Evolutionary conservation across 2,329 filamentous ascomycete genomes (phyloP).

Genomic region (Tolypocladium tropicale): DNA sequence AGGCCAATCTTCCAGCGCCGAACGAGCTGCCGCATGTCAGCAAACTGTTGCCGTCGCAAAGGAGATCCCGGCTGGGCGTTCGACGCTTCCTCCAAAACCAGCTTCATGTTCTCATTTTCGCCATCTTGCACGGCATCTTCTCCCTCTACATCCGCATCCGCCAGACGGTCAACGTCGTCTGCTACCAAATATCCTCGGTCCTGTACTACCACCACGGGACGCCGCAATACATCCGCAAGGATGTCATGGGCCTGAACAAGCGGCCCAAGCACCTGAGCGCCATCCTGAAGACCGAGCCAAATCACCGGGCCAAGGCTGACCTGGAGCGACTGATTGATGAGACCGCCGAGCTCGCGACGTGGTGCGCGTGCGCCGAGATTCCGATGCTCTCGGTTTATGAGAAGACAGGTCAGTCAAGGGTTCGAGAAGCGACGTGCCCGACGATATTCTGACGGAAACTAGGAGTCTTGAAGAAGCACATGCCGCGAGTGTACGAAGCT

Average conservation of each 20-base stretch:
- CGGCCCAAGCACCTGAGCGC: constrained; percentile 82
- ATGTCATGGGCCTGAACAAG: constrained; percentile 64
- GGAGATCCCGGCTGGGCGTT: constrained; percentile 40
- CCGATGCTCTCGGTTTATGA: constrained; percentile 86
- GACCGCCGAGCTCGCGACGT: constrained; percentile 82
- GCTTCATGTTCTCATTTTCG: constrained; percentile 57
- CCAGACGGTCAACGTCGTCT: constrained; percentile 67
- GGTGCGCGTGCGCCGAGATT: constrained; percentile 86
- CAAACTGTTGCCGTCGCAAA: constrained; percentile 15
- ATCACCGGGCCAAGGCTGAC: constrained; percentile 59
- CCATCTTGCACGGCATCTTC: constrained; percentile 69
- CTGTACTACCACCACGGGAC: constrained; percentile 94
- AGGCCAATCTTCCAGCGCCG: constrained; percentile 25
- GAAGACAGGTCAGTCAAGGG: constrained; percentile 55
- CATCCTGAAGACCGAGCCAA: constrained; percentile 64
- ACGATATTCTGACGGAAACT: constrained; percentile 8
- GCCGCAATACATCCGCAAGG: constrained; percentile 81
- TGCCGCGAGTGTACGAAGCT: constrained; percentile 72
- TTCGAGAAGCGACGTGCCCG: constrained; percentile 23
- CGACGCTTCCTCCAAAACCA: constrained; percentile 51
- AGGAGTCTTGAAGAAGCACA: constrained; percentile 85
- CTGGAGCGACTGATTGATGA: constrained; percentile 81
- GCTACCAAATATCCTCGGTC: constrained; percentile 69
- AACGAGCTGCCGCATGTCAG: constrained; percentile 19
- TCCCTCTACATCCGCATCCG: constrained; percentile 79